These are phyloP conservation scores for Knoxdaviesia proteae DNA, from an alignment of 2,329 filamentous ascomycete species.

Conservation along the genomic window DNA sequence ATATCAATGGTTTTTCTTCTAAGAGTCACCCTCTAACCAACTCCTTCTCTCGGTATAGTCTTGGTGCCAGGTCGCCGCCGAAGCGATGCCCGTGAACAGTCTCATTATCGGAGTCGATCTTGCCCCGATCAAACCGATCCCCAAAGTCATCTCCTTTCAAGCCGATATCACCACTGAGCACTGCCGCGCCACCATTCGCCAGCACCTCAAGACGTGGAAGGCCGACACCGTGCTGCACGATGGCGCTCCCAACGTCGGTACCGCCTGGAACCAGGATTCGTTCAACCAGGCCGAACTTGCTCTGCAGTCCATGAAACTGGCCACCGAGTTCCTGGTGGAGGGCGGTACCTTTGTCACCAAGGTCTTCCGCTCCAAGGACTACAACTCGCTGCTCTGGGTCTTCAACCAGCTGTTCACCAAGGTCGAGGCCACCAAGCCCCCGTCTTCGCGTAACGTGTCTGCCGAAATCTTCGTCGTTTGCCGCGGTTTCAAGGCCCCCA, in stretches of 20 bases:
- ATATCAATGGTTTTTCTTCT: neutral
- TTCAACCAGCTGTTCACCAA: slow-evolving; percentile 92
- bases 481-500: slow-evolving; percentile 84
- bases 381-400: slow-evolving; percentile 89
- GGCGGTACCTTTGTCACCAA: slow-evolving; percentile 93
- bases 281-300: slow-evolving; percentile 93
- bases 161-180: slow-evolving; percentile 97
- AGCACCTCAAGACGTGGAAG: slow-evolving; percentile 89
- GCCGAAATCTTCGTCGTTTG: slow-evolving; percentile 98
- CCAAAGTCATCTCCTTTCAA: slow-evolving; percentile 84
- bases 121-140: slow-evolving; percentile 86
- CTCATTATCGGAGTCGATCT: slow-evolving; percentile 91
- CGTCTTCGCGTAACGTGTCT: slow-evolving; percentile 85
- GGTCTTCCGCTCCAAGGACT: slow-evolving; percentile 92
- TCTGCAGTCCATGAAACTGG: slow-evolving; percentile 76
- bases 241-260: slow-evolving; percentile 93
- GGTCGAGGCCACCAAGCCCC: slow-evolving; percentile 93
- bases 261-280: slow-evolving; percentile 93
- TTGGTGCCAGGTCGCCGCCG: slow-evolving; percentile 91
- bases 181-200: slow-evolving; percentile 71
- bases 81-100: slow-evolving; percentile 78
- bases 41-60: slow-evolving; percentile 26
- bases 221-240: slow-evolving; percentile 91
- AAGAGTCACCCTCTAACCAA: slow-evolving; percentile 9
- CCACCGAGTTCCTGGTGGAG: slow-evolving; percentile 76